Conservation (phyloP, 495 filamentous ascomycete species). For the Annulohypoxylon nitens region DNA sequence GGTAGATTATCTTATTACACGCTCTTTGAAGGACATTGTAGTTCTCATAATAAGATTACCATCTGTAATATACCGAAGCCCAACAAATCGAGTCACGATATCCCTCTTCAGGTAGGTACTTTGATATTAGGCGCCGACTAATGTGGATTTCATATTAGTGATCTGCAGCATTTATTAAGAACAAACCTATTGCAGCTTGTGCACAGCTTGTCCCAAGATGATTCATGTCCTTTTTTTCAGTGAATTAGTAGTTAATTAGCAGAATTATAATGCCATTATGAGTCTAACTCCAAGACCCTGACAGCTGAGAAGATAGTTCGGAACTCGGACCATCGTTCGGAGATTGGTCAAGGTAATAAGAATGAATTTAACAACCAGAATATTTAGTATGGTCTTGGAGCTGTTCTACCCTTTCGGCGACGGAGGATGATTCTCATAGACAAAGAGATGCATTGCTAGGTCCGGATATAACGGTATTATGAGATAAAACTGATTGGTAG, state of each 20-base stretch:
- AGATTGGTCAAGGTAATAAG: slow-evolving; percentile 3
- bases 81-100: too few relatives aligned
- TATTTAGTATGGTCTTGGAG: neutral
- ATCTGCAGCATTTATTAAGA: neutral
- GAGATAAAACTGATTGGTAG: slow-evolving; percentile 13
- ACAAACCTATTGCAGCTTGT: neutral
- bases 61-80: neutral
- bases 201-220: neutral
- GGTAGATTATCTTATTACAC: neutral
- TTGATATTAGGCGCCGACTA: neutral
- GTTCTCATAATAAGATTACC: slow-evolving; percentile 11
- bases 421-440: neutral
- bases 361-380: neutral
- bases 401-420: neutral
- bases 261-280: neutral
- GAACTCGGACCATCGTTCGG: neutral
- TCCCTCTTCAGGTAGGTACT: neutral
- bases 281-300: neutral
- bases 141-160: neutral
- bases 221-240: neutral
- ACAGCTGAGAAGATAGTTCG: neutral
- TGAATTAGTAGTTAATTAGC: neutral
- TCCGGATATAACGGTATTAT: neutral
- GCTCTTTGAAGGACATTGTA: neutral
- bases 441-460: neutral